These are phyloP conservation scores for Talaromyces piceae DNA, from an alignment of 2,329 filamentous ascomycete genomes.

Conservation along the genomic window DNA sequence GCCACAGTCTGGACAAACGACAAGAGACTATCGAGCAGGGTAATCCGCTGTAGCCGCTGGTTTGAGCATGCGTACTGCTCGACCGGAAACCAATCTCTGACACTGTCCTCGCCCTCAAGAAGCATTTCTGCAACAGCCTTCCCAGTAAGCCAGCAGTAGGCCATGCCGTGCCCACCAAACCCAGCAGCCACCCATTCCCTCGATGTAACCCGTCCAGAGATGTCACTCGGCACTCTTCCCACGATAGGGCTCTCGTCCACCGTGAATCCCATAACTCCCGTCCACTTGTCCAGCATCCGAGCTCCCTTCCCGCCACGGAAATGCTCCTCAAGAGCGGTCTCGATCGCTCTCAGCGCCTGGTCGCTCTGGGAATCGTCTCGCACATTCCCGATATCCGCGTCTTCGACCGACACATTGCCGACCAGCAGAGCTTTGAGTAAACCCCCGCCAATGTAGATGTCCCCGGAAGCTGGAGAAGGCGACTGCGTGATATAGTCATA, in stretches of 20 bases:
- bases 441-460: conserved; percentile 13
- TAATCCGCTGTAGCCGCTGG: conserved; percentile 5
- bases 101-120: conserved; percentile 17
- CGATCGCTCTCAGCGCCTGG: conserved; percentile 1
- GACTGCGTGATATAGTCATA: conserved; percentile 16
- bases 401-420: conserved; percentile 1
- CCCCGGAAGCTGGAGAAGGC: conserved; percentile 2
- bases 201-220: conserved; percentile 26
- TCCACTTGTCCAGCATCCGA: conserved; percentile 21
- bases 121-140: conserved; percentile 23
- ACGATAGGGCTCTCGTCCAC: conserved; percentile 46
- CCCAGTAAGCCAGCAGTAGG: conserved; percentile 40
- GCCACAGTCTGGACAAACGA: conserved; percentile 3
- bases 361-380: conserved; percentile 9
- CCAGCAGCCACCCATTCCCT: conserved; percentile 49
- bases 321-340: conserved; percentile 7
- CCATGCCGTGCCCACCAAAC: conserved; percentile 63
- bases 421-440: conserved; percentile 7
- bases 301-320: conserved; percentile 14
- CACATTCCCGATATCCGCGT: conserved; percentile 11
- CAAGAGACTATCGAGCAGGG: conserved; percentile 9
- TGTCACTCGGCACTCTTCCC: conserved; percentile 37
- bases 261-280: conserved; percentile 45
- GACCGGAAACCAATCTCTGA: conserved; percentile 20
- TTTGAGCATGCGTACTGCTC: conserved; percentile 11